These are phyloP conservation scores for Linderina pennispora DNA, from an alignment of 192 early-diverging fungal species.

Conservation along the genomic window DNA sequence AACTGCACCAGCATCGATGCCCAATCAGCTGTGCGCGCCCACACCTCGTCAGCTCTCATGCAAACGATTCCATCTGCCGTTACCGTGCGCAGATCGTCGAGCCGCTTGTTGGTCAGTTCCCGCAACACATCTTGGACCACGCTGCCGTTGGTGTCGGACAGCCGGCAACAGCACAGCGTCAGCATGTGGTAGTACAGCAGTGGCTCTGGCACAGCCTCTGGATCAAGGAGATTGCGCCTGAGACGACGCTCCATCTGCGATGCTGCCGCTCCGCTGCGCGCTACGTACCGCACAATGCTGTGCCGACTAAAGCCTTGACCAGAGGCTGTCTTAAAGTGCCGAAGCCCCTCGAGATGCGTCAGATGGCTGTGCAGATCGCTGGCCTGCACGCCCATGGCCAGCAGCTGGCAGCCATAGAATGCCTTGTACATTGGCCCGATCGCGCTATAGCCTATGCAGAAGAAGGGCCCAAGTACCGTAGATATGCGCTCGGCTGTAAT, in stretches of 20 bases:
- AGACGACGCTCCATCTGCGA: slow-evolving; percentile 5
- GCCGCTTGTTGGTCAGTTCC: background rate
- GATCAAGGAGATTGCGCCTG: slow-evolving; percentile 4
- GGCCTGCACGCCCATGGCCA: slow-evolving; percentile 2
- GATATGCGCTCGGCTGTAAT: slow-evolving; percentile 15
- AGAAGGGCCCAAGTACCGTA: slow-evolving; percentile 20
- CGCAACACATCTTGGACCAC: slow-evolving; percentile 9
- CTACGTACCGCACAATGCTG: slow-evolving; percentile 1
- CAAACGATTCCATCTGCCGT: slow-evolving; percentile 3
- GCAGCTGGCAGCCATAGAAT: slow-evolving; percentile 13
- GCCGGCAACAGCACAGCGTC: too few species aligned
- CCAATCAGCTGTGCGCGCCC: slow-evolving; percentile 6
- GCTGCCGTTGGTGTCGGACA: too few species aligned
- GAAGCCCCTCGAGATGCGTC: slow-evolving; percentile 12
- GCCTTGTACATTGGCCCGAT: slow-evolving; percentile 11
- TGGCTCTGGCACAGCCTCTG: slow-evolving; percentile 10
- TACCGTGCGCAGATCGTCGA: slow-evolving; percentile 2
- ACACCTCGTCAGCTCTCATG: background rate
- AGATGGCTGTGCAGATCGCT: slow-evolving; percentile 2
- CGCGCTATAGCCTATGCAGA: slow-evolving; percentile 4
- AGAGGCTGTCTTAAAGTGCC: background rate
- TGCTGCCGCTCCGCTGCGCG: slow-evolving; percentile 4
- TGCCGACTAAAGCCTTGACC: background rate
- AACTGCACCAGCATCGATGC: too few species aligned
- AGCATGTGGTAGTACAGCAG: slow-evolving; percentile 16